phyloP scores from a whole-genome alignment of 176 grass and related monocot species.

The Themeda triandra region DNA sequence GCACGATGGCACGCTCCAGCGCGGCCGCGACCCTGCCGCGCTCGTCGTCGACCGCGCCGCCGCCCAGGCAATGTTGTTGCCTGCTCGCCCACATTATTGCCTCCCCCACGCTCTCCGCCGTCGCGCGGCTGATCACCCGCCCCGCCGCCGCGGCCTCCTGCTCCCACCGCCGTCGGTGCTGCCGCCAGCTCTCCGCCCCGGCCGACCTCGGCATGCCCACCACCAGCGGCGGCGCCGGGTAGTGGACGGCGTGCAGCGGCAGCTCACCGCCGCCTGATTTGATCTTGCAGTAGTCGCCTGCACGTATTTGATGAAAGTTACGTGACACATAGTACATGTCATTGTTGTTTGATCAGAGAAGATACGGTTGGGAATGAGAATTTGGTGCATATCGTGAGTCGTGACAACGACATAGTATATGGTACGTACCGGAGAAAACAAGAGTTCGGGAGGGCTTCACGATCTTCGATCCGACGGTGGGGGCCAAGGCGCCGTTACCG shows the following conservation, averaged over 20 bases:
- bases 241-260: constrained; percentile 10
- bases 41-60: constrained; percentile 28
- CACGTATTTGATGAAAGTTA: not conserved
- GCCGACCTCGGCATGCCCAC: not conserved
- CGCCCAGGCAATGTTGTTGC: too few species aligned
- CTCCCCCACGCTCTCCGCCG: constrained; percentile 48
- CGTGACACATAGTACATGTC: constrained; percentile 3
- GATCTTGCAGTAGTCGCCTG: constrained; percentile 33
- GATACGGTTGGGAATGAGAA: too few species aligned
- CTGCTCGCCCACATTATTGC: constrained; percentile 45
- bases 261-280: constrained; percentile 6
- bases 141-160: constrained; percentile 8
- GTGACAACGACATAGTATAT: not conserved
- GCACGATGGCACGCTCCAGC: constrained; percentile 58
- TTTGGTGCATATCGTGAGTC: not conserved
- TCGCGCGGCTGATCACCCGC: constrained; percentile 44
- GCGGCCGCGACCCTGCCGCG: constrained; percentile 37
- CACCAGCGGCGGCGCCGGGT: not conserved
- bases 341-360: too few species aligned
- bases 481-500: not conserved
- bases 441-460: constrained; percentile 78
- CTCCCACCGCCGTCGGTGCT: constrained; percentile 33
- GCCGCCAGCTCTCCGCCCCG: constrained; percentile 21
- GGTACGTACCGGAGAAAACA: constrained; percentile 55
- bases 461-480: constrained; percentile 51